These are phyloP conservation scores for Cercospora sp. DNA, from an alignment of 2,329 filamentous ascomycete genomes.

Conservation along the genomic window DNA sequence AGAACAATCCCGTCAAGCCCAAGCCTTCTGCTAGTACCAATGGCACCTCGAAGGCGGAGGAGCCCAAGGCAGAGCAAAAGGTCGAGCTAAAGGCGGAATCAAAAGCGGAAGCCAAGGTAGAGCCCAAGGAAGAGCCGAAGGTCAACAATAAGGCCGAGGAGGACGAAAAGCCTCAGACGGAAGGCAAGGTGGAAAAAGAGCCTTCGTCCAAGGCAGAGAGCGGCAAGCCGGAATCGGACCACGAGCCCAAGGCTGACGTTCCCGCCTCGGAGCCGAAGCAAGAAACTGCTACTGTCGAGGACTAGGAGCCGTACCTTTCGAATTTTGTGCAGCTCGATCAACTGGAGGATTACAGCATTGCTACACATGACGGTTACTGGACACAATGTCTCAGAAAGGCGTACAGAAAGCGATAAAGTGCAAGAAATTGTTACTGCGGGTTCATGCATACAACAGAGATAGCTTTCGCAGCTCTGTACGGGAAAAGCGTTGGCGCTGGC, in stretches of 20 bases:
- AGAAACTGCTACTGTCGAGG: neutral
- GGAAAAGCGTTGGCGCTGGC: slow-evolving; percentile 21
- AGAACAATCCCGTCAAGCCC: slow-evolving; percentile 25
- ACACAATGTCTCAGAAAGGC: slow-evolving; percentile 10
- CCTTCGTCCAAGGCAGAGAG: neutral
- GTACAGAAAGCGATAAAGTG: slow-evolving; percentile 18
- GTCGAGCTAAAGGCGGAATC: neutral
- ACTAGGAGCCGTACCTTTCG: neutral
- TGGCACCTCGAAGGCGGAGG: slow-evolving; percentile 11
- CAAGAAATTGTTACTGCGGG: neutral
- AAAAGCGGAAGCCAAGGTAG: neutral
- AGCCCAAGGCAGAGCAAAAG: slow-evolving; percentile 1
- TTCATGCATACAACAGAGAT: slow-evolving; percentile 13
- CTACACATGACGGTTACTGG: slow-evolving; percentile 4
- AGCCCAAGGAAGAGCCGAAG: slow-evolving; percentile 7
- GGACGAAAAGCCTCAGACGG: slow-evolving; percentile 2
- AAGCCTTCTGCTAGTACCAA: slow-evolving; percentile 20
- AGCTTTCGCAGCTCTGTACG: slow-evolving; percentile 18
- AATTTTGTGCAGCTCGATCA: neutral
- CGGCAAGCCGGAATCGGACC: neutral
- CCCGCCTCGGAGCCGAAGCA: neutral
- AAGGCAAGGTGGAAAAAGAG: slow-evolving; percentile 1
- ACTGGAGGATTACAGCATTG: slow-evolving; percentile 6
- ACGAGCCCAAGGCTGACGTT: neutral
- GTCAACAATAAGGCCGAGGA: neutral